Base-by-base conservation (phyloP, 495 filamentous ascomycete genomes). In the Neurospora sp. region DNA sequence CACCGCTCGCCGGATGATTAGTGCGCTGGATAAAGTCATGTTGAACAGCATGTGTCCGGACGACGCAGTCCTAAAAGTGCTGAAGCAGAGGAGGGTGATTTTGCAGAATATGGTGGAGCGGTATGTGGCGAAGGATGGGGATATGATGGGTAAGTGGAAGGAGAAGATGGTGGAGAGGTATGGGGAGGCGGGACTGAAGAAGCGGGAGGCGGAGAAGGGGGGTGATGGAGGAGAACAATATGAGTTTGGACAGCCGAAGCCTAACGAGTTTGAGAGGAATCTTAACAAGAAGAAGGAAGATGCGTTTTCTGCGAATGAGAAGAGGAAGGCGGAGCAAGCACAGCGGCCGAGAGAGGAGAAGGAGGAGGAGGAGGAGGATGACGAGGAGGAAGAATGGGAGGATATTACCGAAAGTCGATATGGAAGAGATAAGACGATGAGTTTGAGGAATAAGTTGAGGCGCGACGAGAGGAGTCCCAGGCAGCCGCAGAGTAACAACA, bases 1-100 rank as follows among this genome's bases (percentile, higher is more conserved):
- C 5, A 78, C 83, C 35, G 82, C 80, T 23, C 81, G 82, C n/a
- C 78, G 78, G 48, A 83, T 86, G 79, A 79, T 83, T 46, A 77
- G 78, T 41, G 81, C 81, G 5, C 78, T 79, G 37, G 84, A 86
- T 75, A 77, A 75, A 39, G 70, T 84, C 11, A 39, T 78, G 66
- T 31, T 69, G 9, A 72, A 80, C 20, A 66, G 76, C 18, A 73
- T 82, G 76, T 70, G 75, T 7, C 6, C 59, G 5, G 73, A 74
- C n/a, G 42, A 72, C 6, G 31, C 41, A 2, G 38, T 70, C 39
- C 37, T 59, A 16, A 77, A 78, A 42, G 62, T 72, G 27, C 62
- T 83, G 11, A 77, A 75, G 62, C 31, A 44, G 27, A 79, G 76
- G 37, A 78, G 81, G 3, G 78, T 74, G 69, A 59, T 78, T 23